These are phyloP conservation scores for Didymella keratinophila DNA, from an alignment of 2,329 filamentous ascomycete species.

Conservation along the genomic window DNA sequence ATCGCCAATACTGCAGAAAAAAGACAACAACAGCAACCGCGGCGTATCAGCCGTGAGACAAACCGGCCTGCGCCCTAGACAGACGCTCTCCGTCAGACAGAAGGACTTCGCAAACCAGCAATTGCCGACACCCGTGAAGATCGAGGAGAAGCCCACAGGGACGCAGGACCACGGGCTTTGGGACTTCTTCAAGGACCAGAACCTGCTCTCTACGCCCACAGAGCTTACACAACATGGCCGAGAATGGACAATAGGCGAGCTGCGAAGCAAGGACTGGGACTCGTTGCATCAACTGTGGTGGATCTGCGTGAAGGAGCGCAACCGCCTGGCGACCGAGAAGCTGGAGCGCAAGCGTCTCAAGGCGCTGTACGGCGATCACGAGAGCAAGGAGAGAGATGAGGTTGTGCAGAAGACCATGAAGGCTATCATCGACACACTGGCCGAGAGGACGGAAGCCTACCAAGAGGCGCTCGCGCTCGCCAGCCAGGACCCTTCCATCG, in stretches of 20 bases:
- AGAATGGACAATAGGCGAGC: slow-evolving; percentile 83
- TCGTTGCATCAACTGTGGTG: slow-evolving; percentile 94
- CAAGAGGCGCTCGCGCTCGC: slow-evolving; percentile 74
- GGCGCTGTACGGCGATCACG: slow-evolving; percentile 76
- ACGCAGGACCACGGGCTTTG: slow-evolving; percentile 87
- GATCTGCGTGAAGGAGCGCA: slow-evolving; percentile 90
- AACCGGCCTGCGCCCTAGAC: slow-evolving; percentile 70
- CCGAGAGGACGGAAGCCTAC: slow-evolving; percentile 89
- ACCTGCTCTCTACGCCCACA: slow-evolving; percentile 74
- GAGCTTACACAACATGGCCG: slow-evolving; percentile 76
- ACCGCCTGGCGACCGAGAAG: slow-evolving; percentile 81
- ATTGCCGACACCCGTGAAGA: slow-evolving; percentile 75
- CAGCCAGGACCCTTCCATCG: slow-evolving; percentile 57
- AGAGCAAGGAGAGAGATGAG: slow-evolving; percentile 69
- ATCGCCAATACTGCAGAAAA: slow-evolving; percentile 60
- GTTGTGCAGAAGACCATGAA: slow-evolving; percentile 80
- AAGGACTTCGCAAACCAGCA: slow-evolving; percentile 55
- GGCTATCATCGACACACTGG: slow-evolving; percentile 82
- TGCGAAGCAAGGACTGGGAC: slow-evolving; percentile 90
- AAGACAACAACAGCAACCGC: slow-evolving; percentile 80
- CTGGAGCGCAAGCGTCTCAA: slow-evolving; percentile 72
- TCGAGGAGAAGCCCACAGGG: slow-evolving; percentile 65
- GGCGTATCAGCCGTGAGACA: slow-evolving; percentile 83
- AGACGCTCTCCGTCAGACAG: slow-evolving; percentile 76
- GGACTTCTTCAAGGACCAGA: slow-evolving; percentile 81